Percentiles rank a stretch among this genome's conserved stretches.
Conservation (phyloP, 2,329 filamentous ascomycete species). For the Pseudogymnoascus verrucosus region DNA sequence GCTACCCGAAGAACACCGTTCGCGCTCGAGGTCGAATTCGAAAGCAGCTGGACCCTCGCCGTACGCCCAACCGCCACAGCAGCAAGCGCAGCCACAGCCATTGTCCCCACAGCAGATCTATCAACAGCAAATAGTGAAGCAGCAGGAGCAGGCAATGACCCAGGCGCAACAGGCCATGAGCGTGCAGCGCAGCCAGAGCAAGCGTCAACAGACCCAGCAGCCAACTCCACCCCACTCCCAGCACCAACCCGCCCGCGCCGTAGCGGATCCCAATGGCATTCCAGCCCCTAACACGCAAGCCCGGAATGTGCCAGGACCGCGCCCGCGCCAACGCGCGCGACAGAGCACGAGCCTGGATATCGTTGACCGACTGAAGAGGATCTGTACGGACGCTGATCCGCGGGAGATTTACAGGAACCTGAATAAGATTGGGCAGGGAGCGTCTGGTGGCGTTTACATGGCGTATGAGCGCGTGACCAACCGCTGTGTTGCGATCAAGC, state of each 20-base stretch:
- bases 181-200: constrained; percentile 65
- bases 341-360: constrained; percentile 80
- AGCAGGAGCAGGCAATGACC: constrained; percentile 78
- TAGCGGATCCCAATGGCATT: constrained; percentile 31
- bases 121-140: constrained; percentile 60
- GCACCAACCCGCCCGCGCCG: constrained; percentile 33
- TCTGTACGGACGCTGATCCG: constrained; percentile 85
- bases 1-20: constrained; percentile 59
- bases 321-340: constrained; percentile 69
- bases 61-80: constrained; percentile 39
- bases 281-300: constrained; percentile 28
- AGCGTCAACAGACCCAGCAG: constrained; percentile 50
- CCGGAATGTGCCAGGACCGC: constrained; percentile 43
- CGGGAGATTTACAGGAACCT: constrained; percentile 79
- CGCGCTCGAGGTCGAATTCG: constrained; percentile 61
- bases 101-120: constrained; percentile 36
- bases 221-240: constrained; percentile 47
- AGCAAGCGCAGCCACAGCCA: constrained; percentile 15
- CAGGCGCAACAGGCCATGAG: constrained; percentile 71
- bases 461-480: constrained; percentile 80
- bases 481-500: constrained; percentile 92
- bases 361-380: constrained; percentile 71
- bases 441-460: constrained; percentile 90
- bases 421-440: constrained; percentile 94
- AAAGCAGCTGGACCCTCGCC: constrained; percentile 47